Percentiles rank a stretch among this genome's conserved stretches.
phyloP scores from a whole-genome alignment of 495 filamentous ascomycete genomes.

The Pseudoneurospora amorphoporcata region DNA sequence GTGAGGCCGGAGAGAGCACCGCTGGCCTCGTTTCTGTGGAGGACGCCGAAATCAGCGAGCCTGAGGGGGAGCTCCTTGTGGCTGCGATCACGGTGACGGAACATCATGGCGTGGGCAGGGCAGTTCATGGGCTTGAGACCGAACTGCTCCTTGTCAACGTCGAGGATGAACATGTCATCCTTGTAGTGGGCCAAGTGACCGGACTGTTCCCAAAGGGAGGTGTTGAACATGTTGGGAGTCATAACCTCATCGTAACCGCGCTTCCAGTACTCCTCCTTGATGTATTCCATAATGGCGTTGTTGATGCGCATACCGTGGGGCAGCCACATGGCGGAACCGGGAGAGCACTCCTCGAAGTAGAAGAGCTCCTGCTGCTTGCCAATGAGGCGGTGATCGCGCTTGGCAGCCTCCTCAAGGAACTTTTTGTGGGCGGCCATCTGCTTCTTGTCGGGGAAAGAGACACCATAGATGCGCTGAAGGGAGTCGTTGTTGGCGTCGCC shows the following conservation, averaged over 20 bases:
- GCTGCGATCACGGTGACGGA: conserved; percentile 47
- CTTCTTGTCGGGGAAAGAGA: conserved; percentile 97
- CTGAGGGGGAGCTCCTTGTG: conserved; percentile 84
- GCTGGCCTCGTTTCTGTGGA: conserved; percentile 91
- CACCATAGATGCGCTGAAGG: conserved; percentile 88
- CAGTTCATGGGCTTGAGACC: conserved; percentile 98
- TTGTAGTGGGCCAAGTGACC: conserved; percentile 95
- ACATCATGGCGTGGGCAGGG: conserved; percentile 41
- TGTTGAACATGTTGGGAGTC: conserved; percentile 92
- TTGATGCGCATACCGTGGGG: conserved; percentile 87
- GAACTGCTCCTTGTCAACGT: conserved; percentile 80
- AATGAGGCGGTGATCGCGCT: conserved; percentile 84
- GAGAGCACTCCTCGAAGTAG: conserved; percentile 87
- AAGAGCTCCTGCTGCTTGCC: conserved; percentile 93
- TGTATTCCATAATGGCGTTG: conserved; percentile 71
- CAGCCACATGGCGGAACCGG: conserved; percentile 89
- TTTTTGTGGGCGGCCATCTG: conserved; percentile 79
- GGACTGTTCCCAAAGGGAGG: conserved; percentile 81
- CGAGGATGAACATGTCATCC: conserved; percentile 92
- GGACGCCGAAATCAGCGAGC: conserved; percentile 88
- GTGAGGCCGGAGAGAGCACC: conserved; percentile 86
- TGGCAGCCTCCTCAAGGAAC: conserved; percentile 90
- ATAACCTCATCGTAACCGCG: conserved; percentile 92
- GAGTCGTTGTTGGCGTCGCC: conserved; percentile 89
- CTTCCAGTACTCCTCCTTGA: conserved; percentile 82